phyloP scores from a whole-genome alignment of 352 stramenopile species.

The Pilasporangium apinafurcum region DNA sequence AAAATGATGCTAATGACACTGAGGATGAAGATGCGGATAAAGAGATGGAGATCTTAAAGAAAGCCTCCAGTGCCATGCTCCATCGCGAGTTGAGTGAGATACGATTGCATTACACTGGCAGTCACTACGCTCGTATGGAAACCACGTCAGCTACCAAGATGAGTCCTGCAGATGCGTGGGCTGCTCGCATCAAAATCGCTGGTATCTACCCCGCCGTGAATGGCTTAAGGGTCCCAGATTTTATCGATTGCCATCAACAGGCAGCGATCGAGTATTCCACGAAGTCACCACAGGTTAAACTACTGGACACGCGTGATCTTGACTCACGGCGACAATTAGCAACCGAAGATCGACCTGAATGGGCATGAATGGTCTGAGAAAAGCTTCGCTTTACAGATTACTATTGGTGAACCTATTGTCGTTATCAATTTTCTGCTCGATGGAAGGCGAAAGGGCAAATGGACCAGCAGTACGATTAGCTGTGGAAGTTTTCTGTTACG shows the following conservation, averaged over 20 bases:
- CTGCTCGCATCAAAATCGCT: slow-evolving; percentile 53
- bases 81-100: slow-evolving; percentile 39
- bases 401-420: too few species aligned
- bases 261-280: background rate
- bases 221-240: too few species aligned
- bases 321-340: background rate
- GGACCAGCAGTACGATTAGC: too few species aligned
- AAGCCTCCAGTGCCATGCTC: slow-evolving; percentile 43
- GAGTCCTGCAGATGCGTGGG: slow-evolving; percentile 25
- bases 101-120: slow-evolving; percentile 28
- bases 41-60: slow-evolving; percentile 33
- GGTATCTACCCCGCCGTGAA: slow-evolving; percentile 20
- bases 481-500: too few species aligned
- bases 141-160: background rate
- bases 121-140: slow-evolving; percentile 33
- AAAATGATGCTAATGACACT: slow-evolving; percentile 11
- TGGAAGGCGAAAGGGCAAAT: too few species aligned
- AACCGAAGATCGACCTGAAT: slow-evolving; percentile 4
- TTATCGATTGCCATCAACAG: background rate
- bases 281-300: background rate
- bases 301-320: background rate
- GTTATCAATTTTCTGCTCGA: too few species aligned
- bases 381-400: too few species aligned
- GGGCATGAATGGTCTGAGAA: slow-evolving; percentile 3
- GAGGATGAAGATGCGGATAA: slow-evolving; percentile 42